Evolutionary conservation across 345 rosid genomes (phyloP), one percentile per base, ranked within the genome.

Genomic region (Ceriops zippeliana): DNA sequence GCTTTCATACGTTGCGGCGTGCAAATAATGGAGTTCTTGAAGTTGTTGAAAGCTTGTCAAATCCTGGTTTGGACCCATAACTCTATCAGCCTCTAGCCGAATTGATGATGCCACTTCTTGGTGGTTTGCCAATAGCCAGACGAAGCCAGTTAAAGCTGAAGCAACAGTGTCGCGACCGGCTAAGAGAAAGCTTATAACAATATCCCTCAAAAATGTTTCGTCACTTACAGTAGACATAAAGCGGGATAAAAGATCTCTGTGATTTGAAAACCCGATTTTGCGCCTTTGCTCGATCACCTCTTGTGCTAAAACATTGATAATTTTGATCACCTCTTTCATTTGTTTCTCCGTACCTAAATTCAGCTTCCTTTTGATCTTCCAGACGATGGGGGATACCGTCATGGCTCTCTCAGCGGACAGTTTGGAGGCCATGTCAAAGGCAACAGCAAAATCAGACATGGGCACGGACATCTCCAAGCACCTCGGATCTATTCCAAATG

Each of bases 151-250:
- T 28, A 86, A 66, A 61, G 82, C 88, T 0, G 91, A 83, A 0
- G 91, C 87, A 5, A 86, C 81, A 6, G 88, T 85, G 70, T 87
- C 91, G 0, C 89, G 87, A 8, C 91, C 86, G n/a, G 91, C 84
- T 49, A 86, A 61, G 5, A 86, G 62, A 62, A 90, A 90, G 71
- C 93, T 90, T 34, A 85, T 79, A 1, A 90, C 85, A 71, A 90
- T 85, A 63, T 90, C 96, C 53, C 90, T 73, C 34, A 90, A 65
- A 59, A 74, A 82, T 5, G 74, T 70, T 2, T 82, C 90, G 13
- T 83, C 86, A 37, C 57, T 70, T 4, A 85, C 68, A 11, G 78
- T 77, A 2, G 68, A 57, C 89, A 90, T 84, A 81, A 90, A 88
- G 26, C 93, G 87, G 37, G 93, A 86, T 2, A 90, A 62, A 16